Percentiles rank a stretch among this genome's conserved stretches.
Evolutionary conservation across 108 stramenopile genomes (phyloP).

Genomic region (Cyclotella baltica): DNA sequence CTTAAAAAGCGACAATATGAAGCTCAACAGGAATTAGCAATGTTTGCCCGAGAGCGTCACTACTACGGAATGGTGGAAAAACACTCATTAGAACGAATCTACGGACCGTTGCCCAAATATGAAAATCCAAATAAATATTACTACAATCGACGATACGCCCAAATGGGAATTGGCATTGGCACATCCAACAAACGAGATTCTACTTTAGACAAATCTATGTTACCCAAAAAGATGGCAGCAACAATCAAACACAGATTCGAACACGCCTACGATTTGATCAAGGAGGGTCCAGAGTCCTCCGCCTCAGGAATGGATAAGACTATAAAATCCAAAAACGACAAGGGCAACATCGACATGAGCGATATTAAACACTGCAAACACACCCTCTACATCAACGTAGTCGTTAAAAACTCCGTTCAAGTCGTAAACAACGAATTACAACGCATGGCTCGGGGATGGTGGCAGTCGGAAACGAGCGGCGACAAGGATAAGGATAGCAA

Average conservation of each 20-base stretch:
- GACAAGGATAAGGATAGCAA: slow-evolving; percentile 25
- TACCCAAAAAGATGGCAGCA: slow-evolving; percentile 50
- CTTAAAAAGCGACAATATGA: slow-evolving; percentile 30
- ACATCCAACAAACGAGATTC: neutral
- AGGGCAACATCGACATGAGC: slow-evolving; percentile 13
- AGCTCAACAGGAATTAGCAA: slow-evolving; percentile 67
- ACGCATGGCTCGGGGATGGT: slow-evolving; percentile 74
- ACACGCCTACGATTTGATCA: slow-evolving; percentile 80
- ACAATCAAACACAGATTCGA: slow-evolving; percentile 72
- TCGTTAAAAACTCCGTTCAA: slow-evolving; percentile 80
- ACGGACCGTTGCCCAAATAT: slow-evolving; percentile 19
- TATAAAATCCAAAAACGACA: slow-evolving; percentile 49
- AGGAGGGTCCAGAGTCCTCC: slow-evolving; percentile 65
- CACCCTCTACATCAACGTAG: slow-evolving; percentile 81
- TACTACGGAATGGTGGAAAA: slow-evolving; percentile 70
- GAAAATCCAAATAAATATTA: slow-evolving; percentile 44
- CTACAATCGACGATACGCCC: slow-evolving; percentile 21
- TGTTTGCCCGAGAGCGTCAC: slow-evolving; percentile 63
- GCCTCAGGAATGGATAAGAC: slow-evolving; percentile 40
- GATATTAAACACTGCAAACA: slow-evolving; percentile 53
- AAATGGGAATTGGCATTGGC: slow-evolving; percentile 10
- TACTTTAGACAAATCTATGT: slow-evolving; percentile 1
- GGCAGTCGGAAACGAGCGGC: slow-evolving; percentile 53
- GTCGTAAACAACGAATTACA: slow-evolving; percentile 80
- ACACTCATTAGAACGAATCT: slow-evolving; percentile 46